Conservation (phyloP, 805 yeast genomes). For the Cyberlindnera xylosilytica region DNA sequence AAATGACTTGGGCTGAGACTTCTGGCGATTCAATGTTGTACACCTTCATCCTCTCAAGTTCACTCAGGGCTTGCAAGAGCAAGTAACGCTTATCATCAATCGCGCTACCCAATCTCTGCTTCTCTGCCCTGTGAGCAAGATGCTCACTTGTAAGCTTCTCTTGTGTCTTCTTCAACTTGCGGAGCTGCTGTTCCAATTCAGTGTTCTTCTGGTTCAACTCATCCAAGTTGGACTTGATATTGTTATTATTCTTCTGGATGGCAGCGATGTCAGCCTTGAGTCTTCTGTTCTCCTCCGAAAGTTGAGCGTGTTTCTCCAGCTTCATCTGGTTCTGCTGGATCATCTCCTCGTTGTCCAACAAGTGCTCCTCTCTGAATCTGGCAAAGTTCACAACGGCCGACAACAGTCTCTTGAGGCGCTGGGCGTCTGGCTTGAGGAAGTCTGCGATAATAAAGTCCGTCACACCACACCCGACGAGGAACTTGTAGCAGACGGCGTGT, state of each 20-base stretch:
- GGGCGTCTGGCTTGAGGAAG: slow-evolving; percentile 72
- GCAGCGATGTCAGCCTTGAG: slow-evolving; percentile 35
- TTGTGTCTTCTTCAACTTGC: slow-evolving; percentile 57
- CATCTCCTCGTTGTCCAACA: slow-evolving; percentile 63
- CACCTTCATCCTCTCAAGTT: slow-evolving; percentile 54
- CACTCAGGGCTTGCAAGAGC: slow-evolving; percentile 53
- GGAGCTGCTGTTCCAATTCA: slow-evolving; percentile 58
- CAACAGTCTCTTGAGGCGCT: slow-evolving; percentile 57
- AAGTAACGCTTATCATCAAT: slow-evolving; percentile 60
- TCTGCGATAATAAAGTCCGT: slow-evolving; percentile 75
- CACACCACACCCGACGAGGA: slow-evolving; percentile 71
- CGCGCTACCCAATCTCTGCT: slow-evolving; percentile 52
- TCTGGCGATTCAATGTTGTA: slow-evolving; percentile 62
- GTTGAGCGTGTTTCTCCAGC: slow-evolving; percentile 42
- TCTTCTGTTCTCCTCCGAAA: slow-evolving; percentile 38
- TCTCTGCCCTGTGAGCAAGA: slow-evolving; percentile 59
- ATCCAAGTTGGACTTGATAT: slow-evolving; percentile 32
- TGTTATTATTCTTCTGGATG: slow-evolving; percentile 30
- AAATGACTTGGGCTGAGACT: slow-evolving; percentile 48
- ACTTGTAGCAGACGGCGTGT: slow-evolving; percentile 57
- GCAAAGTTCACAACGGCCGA: slow-evolving; percentile 88
- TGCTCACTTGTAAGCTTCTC: slow-evolving; percentile 62
- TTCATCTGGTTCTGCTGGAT: slow-evolving; percentile 51
- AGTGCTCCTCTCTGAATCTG: slow-evolving; percentile 74
- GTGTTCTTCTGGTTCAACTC: slow-evolving; percentile 48